Conservation (phyloP, 768 basidiomycete species). For the Xerocomellus intermedius region DNA sequence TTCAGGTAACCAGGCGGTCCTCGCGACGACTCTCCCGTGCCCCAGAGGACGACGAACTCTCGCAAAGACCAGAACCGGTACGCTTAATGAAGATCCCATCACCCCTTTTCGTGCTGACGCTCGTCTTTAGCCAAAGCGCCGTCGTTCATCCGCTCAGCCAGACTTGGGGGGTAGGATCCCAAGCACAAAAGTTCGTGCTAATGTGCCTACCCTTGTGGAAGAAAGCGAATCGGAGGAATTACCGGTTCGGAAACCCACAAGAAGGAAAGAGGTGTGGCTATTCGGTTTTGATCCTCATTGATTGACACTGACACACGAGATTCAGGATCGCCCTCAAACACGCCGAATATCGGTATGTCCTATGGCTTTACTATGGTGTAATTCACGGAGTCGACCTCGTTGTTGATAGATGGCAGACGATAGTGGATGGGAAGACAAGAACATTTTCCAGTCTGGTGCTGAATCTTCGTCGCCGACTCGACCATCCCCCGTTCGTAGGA, state of each 20-base stretch:
- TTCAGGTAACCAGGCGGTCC: constrained; percentile 44
- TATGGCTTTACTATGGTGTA: constrained; percentile 8
- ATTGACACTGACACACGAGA: constrained; percentile 29
- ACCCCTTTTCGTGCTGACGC: constrained; percentile 13
- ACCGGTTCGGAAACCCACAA: constrained; percentile 57
- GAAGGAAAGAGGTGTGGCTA: constrained; percentile 54
- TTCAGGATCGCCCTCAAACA: constrained; percentile 47
- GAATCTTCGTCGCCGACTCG: constrained; percentile 80
- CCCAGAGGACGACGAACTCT: constrained; percentile 43
- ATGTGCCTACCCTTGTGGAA: constrained; percentile 52
- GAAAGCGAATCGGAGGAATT: constrained; percentile 74
- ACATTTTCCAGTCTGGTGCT: constrained; percentile 87
- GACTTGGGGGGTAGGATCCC: constrained; percentile 55
- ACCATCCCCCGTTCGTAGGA: constrained; percentile 53
- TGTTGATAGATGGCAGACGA: constrained; percentile 47
- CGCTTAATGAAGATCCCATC: constrained; percentile 21
- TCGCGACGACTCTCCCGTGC: constrained; percentile 65
- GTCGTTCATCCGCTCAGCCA: constrained; percentile 79
- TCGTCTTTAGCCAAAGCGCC: constrained; percentile 62
- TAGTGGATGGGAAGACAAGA: constrained; percentile 89
- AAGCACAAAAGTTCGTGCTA: constrained; percentile 34
- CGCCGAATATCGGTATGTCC: constrained; percentile 56
- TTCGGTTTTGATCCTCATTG: not conserved
- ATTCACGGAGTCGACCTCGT: constrained; percentile 8
- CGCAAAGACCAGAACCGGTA: constrained; percentile 56